These are phyloP conservation scores for Pseudonectria buxi DNA, from an alignment of 2,329 filamentous ascomycete species.

Conservation along the genomic window DNA sequence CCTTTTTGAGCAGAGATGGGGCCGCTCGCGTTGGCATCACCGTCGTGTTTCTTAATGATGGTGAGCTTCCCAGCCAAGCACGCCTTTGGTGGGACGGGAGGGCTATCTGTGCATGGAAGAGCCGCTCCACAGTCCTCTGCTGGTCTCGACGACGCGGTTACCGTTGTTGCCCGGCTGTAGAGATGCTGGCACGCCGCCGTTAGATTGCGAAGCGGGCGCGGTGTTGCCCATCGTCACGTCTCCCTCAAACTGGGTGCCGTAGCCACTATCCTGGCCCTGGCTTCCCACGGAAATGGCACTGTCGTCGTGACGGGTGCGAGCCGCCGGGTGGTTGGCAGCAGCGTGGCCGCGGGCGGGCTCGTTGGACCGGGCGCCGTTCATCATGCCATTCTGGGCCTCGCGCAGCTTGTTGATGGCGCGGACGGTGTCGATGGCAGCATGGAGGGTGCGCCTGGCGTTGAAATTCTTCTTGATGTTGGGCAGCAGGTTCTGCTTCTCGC, in stretches of 20 bases:
- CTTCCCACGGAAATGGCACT: slow-evolving; percentile 35
- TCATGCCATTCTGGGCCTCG: slow-evolving; percentile 54
- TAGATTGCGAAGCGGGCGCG: slow-evolving; percentile 3
- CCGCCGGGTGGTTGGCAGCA: slow-evolving; percentile 9
- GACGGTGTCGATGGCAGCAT: slow-evolving; percentile 65
- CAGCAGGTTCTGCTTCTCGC: slow-evolving; percentile 53
- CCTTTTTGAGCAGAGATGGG: no score
- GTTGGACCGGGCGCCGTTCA: slow-evolving; percentile 52
- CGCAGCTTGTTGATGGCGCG: slow-evolving; percentile 65
- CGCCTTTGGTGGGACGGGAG: not conserved
- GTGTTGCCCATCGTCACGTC: slow-evolving; percentile 45
- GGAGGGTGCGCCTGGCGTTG: slow-evolving; percentile 61
- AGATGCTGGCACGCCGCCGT: slow-evolving; percentile 37
- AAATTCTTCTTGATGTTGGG: slow-evolving; percentile 70
- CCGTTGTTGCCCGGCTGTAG: slow-evolving; percentile 48
- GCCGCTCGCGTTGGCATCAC: no score
- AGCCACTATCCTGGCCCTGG: slow-evolving; percentile 40
- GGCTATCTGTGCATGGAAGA: slow-evolving; percentile 22
- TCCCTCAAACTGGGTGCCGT: slow-evolving; percentile 34
- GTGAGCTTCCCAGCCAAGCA: no score
- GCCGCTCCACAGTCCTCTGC: slow-evolving; percentile 54
- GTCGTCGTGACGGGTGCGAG: slow-evolving; percentile 35
- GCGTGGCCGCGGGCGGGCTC: slow-evolving; percentile 38
- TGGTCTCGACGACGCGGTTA: slow-evolving; percentile 56
- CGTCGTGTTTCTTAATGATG: no score